Evolutionary conservation across 257 asterid genomes (phyloP), one percentile per base, ranked within the genome.

Genomic region (Verbascum thapsus): DNA sequence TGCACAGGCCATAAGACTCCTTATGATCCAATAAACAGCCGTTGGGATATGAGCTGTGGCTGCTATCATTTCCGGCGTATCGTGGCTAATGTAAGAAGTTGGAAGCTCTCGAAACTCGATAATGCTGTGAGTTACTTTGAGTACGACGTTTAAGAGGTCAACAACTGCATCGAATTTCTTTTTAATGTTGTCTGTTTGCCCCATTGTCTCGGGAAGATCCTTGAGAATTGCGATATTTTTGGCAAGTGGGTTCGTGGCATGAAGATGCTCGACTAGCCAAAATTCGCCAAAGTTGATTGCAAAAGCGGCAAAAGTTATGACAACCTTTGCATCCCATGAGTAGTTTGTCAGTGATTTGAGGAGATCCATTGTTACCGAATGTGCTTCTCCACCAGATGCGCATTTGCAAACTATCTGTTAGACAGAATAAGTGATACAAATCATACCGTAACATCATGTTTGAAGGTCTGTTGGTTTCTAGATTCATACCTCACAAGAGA

Each of bases 11-110:
- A 87, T 83, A 10, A 86, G 78, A 65, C 90, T 80, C 37, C 90
- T 78, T 11, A 85, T 71, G 66, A 82, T 62, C 96, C 94, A 88
- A 34, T 90, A 88, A 63, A 76, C 88, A 32, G 95, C 85, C 0
- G 73, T 74, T 15, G 94, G 87, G 20, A 85, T 78, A 63, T 70
- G 74, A 51, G 83, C 70, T 0, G 75, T 68, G 18, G 88, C 87
- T 1, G 77, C 62, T 13, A 37, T 20, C 13, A 77, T 23, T 61
- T 77, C 86, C 0, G 83, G 78, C 7, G 75, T 53, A 12, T 83
- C 80, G 0, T 34, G 44, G 69, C 66, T 71, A 30, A 82, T 74
- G 72, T 78, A 71, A 45, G 16, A 12, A 5, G 72, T 5, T 0
- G 89, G 87, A 9, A 85, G 83, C 68, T 83, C 86, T 35, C 73